Evolutionary conservation across 129 eudicot species (phyloP).

Genomic region (Flaveria sonorensis): DNA sequence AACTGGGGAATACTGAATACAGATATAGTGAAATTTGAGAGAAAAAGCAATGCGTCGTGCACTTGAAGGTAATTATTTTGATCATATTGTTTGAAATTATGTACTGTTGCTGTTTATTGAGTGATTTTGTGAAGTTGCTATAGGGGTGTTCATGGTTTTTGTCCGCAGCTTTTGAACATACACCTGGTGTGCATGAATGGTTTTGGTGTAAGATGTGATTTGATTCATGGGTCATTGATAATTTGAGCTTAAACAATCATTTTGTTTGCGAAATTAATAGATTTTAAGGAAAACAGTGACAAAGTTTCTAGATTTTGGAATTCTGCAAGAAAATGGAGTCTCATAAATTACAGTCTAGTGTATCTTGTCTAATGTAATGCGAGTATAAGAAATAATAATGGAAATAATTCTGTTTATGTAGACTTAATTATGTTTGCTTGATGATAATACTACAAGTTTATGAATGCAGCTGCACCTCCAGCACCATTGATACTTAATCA

Average conservation of each 20-base stretch:
- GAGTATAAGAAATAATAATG: not conserved
- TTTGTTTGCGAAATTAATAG: not conserved
- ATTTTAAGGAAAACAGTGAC: too few relatives aligned
- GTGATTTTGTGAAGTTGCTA: not conserved
- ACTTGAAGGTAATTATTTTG: constrained; percentile 30
- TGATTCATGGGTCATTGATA: not conserved
- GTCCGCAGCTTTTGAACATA: not conserved
- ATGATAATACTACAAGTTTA: not conserved
- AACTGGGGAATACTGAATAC: constrained; percentile 11
- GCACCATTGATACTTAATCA: constrained; percentile 19
- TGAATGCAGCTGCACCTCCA: constrained; percentile 40
- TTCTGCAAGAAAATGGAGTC: too few relatives aligned
- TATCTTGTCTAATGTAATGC: too few relatives aligned
- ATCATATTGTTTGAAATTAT: not conserved
- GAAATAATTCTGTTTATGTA: not conserved
- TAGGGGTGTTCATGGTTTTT: not conserved
- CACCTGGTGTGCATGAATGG: constrained; percentile 23
- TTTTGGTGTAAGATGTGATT: not conserved
- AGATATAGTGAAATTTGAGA: constrained; percentile 3
- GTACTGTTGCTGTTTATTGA: not conserved
- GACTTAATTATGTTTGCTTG: not conserved
- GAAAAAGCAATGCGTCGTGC: constrained; percentile 20
- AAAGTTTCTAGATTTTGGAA: too few relatives aligned
- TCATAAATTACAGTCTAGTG: too few relatives aligned
- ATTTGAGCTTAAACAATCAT: not conserved